A percentile compares a stretch with the other conserved stretches of the same genome.
These are phyloP conservation scores for Zasmidium cellare DNA, from an alignment of 2,329 filamentous ascomycete genomes.

Conservation along the genomic window DNA sequence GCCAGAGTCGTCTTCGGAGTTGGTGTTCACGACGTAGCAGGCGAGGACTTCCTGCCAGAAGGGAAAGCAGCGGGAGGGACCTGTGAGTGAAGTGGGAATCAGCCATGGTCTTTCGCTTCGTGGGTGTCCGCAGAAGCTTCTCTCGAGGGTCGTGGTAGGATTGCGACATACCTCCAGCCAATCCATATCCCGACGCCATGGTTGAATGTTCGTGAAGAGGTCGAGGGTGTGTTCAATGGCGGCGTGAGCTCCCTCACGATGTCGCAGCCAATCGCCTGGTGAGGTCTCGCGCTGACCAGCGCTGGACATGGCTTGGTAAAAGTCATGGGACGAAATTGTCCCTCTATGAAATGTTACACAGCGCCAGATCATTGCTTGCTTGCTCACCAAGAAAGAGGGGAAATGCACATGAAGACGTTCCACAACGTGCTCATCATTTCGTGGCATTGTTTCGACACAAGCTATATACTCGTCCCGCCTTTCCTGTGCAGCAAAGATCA, in stretches of 20 bases:
- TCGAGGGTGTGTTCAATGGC: background rate
- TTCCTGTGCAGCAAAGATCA: too few relatives aligned
- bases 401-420: too few relatives aligned
- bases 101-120: background rate
- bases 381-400: too few relatives aligned
- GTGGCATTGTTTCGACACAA: too few relatives aligned
- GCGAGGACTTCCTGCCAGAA: slow-evolving; percentile 99
- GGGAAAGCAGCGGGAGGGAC: slow-evolving; percentile 84
- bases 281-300: background rate
- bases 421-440: too few relatives aligned
- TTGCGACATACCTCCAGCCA: slow-evolving; percentile 77
- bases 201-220: background rate
- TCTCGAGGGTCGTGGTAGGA: too few relatives aligned
- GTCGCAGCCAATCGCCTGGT: background rate
- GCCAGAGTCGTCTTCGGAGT: slow-evolving; percentile 72
- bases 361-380: too few relatives aligned
- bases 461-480: too few relatives aligned
- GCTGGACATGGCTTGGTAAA: too few relatives aligned
- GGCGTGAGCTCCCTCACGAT: background rate
- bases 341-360: too few relatives aligned
- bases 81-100: slow-evolving; percentile 37
- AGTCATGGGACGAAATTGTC: too few relatives aligned
- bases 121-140: too few relatives aligned
- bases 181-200: slow-evolving; percentile 82
- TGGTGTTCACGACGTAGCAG: slow-evolving; percentile 95